Evolutionary conservation across 2,329 filamentous ascomycete genomes (phyloP), one percentile per base, ranked within the genome.

Genomic region (Sclerotinia glacialis): DNA sequence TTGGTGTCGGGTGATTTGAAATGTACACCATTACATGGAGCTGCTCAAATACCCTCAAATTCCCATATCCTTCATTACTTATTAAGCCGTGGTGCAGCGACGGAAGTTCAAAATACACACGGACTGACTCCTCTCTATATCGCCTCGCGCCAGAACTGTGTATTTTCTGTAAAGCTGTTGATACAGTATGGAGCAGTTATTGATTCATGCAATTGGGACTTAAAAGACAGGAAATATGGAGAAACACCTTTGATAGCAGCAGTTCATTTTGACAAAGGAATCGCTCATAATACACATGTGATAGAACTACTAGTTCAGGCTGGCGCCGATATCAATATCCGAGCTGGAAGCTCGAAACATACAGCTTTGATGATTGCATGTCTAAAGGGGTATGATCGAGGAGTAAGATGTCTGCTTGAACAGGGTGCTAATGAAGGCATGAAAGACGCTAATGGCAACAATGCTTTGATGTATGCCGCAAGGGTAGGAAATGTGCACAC

Each of bases 181-280:
- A 28, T 65, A 21, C 44, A 60, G 28, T 44, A 61, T 65, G 55
- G 26, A 12, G 64, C 64, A 18, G 21, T 31, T 14, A 55, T 61
- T 31, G 55, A 65, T 28, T 65, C 55, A 12, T 53, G 55, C 21
- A 65, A 65, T 28, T 65, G 64, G 64, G 55, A 65, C 26, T n/a
- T 49, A 5, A 65, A 65, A 37, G 64, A 65, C 26, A 65, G 64
- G 11, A 65, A 65, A 46, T 46, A 53, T 42, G 55, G 64, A 61
- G 64, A 65, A 52, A 65, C 64, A 6, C 55, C 64, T n/a, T 60
- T 65, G n/a, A 65, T 65, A 65, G 64, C 64, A 26, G 47, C 64
- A 14, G 64, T 26, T 14, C 61, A 65, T 44, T 65, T 65, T 26
- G 64, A 65, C 21, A 65, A 65, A 61, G 64, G 47, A 5, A 61